Percentiles rank a stretch among this genome's conserved stretches.
These are phyloP conservation scores for Hypoxylon fragiforme DNA, from an alignment of 495 filamentous ascomycete species.

Conservation along the genomic window DNA sequence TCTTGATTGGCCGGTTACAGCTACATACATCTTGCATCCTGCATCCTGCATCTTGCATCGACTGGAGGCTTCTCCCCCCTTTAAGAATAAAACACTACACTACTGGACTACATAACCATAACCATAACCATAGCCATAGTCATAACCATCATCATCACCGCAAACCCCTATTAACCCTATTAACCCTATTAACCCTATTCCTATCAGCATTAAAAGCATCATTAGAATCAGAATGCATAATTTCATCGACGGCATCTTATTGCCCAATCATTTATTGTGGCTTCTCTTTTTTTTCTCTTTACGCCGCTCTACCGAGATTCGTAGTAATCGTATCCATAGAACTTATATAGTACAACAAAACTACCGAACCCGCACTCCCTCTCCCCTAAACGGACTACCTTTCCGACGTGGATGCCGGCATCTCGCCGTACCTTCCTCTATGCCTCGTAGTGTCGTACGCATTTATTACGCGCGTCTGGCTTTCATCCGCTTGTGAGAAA, in stretches of 20 bases:
- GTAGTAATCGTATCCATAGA: slow-evolving; percentile 20
- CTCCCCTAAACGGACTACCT: slow-evolving; percentile 23
- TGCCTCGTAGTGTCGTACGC: slow-evolving; percentile 96
- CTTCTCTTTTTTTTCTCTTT: not conserved
- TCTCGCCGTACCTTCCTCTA: slow-evolving; percentile 93
- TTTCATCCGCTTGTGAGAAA: slow-evolving; percentile 97
- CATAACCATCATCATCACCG: too few relatives aligned
- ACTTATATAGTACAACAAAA: slow-evolving; percentile 6
- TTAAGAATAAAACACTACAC: too few relatives aligned
- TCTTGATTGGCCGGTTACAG: too few relatives aligned
- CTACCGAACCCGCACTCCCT: not conserved
- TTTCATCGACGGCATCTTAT: not conserved
- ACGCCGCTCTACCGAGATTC: not conserved
- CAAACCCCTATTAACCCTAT: too few relatives aligned
- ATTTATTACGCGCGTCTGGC: slow-evolving; percentile 87
- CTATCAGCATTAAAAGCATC: too few relatives aligned
- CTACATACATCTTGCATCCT: too few relatives aligned
- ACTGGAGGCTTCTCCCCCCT: too few relatives aligned
- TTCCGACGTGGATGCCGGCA: slow-evolving; percentile 69
- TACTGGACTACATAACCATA: too few relatives aligned
- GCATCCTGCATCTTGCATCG: too few relatives aligned
- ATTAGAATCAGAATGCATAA: not conserved
- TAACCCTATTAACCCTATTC: too few relatives aligned
- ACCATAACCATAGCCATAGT: too few relatives aligned
- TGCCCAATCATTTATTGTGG: not conserved